These are phyloP conservation scores for Nakaseomyces delphensis DNA, from an alignment of 1,139 yeast species.

Conservation along the genomic window DNA sequence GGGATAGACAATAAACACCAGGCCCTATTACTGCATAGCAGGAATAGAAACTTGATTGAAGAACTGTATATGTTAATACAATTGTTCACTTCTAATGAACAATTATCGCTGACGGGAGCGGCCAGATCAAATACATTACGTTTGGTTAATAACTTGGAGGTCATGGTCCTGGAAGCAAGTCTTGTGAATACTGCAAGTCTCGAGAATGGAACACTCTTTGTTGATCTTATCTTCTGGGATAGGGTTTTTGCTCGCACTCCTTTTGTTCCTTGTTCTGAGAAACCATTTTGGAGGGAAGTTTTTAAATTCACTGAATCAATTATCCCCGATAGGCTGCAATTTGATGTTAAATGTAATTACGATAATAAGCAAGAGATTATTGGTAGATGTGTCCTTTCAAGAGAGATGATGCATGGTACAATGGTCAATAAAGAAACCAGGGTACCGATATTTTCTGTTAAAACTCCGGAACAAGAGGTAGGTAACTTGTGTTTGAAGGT, in stretches of 20 bases:
- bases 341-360: constrained; percentile 40
- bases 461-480: constrained; percentile 32
- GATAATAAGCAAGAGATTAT: constrained; percentile 26
- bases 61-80: constrained; percentile 32
- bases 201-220: constrained; percentile 39
- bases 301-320: constrained; percentile 50
- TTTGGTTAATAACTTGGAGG: constrained; percentile 44
- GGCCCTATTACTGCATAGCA: constrained; percentile 4
- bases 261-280: constrained; percentile 39
- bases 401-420: constrained; percentile 39
- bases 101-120: constrained; percentile 22
- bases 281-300: constrained; percentile 69
- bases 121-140: constrained; percentile 33
- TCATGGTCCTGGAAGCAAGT: constrained; percentile 64
- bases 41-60: not conserved
- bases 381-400: constrained; percentile 50
- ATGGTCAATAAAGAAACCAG: constrained; percentile 30
- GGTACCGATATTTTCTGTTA: constrained; percentile 27
- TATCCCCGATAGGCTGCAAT: constrained; percentile 44
- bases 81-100: constrained; percentile 58
- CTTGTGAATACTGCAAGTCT: constrained; percentile 21
- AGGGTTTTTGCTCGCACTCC: constrained; percentile 65
- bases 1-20: constrained; percentile 3
- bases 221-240: constrained; percentile 55
- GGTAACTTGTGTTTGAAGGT: constrained; percentile 55